Conservation (phyloP, 495 filamentous ascomycete species). For the Penicillium chermesinum region DNA sequence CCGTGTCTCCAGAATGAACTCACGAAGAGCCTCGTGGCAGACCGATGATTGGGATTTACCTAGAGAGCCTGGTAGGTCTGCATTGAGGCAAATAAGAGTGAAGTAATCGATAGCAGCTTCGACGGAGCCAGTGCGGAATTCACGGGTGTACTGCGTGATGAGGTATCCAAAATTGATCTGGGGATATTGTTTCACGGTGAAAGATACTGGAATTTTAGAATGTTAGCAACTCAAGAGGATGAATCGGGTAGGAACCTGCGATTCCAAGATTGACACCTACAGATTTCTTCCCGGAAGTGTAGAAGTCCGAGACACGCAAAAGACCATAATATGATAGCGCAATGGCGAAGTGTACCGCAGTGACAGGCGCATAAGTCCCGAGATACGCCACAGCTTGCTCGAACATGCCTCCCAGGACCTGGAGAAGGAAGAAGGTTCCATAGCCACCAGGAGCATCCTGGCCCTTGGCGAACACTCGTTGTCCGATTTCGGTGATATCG, state of each 20-base stretch:
- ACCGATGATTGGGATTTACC: slow-evolving; percentile 74
- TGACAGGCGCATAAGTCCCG: slow-evolving; percentile 80
- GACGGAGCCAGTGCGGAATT: slow-evolving; percentile 85
- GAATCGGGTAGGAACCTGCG: slow-evolving; percentile 1
- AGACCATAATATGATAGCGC: slow-evolving; percentile 87
- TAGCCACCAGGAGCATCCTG: slow-evolving; percentile 68
- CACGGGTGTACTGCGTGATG: slow-evolving; percentile 89
- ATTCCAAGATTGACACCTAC: slow-evolving; percentile 37
- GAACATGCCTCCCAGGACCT: slow-evolving; percentile 88
- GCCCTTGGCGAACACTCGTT: slow-evolving; percentile 75
- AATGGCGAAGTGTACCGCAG: slow-evolving; percentile 92
- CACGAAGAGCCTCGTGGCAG: slow-evolving; percentile 91
- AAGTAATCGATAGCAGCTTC: slow-evolving; percentile 92
- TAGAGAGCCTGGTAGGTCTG: slow-evolving; percentile 66
- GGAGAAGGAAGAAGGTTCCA: slow-evolving; percentile 87
- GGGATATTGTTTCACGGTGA: slow-evolving; percentile 68
- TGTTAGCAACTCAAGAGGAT: slow-evolving; percentile 27
- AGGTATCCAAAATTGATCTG: slow-evolving; percentile 94
- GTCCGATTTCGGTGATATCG: slow-evolving; percentile 81
- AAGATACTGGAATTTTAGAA: slow-evolving; percentile 44
- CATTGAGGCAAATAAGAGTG: slow-evolving; percentile 84
- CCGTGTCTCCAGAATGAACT: slow-evolving; percentile 87
- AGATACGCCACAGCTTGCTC: slow-evolving; percentile 90
- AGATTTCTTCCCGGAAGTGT: slow-evolving; percentile 64
- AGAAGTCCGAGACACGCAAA: slow-evolving; percentile 73